Percentiles rank a stretch among this genome's conserved stretches.
Evolutionary conservation across 768 basidiomycete genomes (phyloP).

Genomic region (Pisolithus marmoratus): DNA sequence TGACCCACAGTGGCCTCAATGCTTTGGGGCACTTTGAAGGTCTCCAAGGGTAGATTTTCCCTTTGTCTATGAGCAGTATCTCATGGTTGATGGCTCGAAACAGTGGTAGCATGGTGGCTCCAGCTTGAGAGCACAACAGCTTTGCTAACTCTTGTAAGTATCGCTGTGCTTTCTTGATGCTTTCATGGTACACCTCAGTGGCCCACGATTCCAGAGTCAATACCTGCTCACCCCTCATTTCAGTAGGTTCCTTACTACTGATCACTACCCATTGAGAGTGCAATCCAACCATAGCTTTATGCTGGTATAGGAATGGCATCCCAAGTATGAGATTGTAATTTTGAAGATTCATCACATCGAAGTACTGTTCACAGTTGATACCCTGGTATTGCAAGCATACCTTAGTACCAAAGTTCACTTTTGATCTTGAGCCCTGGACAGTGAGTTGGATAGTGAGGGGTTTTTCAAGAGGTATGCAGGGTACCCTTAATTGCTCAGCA

Average conservation of each 20-base stretch:
- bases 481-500: too few species aligned
- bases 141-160: background rate
- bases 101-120: background rate
- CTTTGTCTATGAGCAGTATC: background rate
- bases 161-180: background rate
- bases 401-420: background rate
- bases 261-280: constrained; percentile 15
- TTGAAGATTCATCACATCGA: background rate
- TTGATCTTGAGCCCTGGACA: background rate
- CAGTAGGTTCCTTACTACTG: background rate
- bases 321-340: constrained; percentile 11
- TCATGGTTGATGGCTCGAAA: background rate
- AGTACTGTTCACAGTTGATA: too few species aligned
- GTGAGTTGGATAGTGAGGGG: background rate
- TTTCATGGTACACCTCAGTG: background rate
- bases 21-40: background rate
- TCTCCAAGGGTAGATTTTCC: background rate
- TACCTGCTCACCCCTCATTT: background rate
- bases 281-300: constrained; percentile 14
- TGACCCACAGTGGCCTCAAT: background rate
- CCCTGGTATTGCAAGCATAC: too few species aligned
- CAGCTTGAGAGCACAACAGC: background rate
- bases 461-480: background rate
- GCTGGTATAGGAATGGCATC: constrained; percentile 17
- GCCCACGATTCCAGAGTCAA: background rate